phyloP scores from a whole-genome alignment of 345 rosid genomes.

The Hibiscus tridactylites region DNA sequence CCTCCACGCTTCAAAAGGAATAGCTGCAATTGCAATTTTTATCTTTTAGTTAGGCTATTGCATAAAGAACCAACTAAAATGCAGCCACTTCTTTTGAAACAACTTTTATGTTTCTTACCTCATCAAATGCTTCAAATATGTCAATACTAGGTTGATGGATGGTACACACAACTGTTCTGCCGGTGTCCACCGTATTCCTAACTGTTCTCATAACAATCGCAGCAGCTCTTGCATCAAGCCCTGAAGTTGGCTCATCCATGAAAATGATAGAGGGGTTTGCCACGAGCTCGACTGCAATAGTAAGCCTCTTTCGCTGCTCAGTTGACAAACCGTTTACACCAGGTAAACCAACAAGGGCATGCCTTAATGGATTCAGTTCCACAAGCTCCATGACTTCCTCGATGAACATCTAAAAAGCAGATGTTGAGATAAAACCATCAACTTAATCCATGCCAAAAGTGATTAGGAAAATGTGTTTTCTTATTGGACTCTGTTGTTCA shows the following conservation, averaged over 20 bases:
- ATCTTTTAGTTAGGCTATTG: background rate
- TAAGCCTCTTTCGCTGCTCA: conserved; percentile 79
- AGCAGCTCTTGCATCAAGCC: conserved; percentile 90
- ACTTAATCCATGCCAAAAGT: background rate
- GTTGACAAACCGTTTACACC: conserved; percentile 78
- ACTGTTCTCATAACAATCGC: conserved; percentile 91
- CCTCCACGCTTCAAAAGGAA: conserved; percentile 74
- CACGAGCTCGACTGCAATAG: conserved; percentile 89
- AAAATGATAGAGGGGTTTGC: conserved; percentile 88
- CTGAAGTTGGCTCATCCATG: conserved; percentile 97
- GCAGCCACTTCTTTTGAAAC: background rate
- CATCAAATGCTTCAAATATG: conserved; percentile 85
- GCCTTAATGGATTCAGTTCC: conserved; percentile 49
- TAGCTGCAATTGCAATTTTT: conserved; percentile 30
- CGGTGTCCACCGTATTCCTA: conserved; percentile 86
- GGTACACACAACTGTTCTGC: conserved; percentile 90
- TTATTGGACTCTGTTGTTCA: background rate
- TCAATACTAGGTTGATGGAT: conserved; percentile 95
- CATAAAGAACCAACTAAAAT: background rate
- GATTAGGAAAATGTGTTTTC: background rate
- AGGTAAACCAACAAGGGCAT: conserved; percentile 71
- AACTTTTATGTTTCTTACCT: conserved; percentile 28
- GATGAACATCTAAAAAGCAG: conserved; percentile 55
- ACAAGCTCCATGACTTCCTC: conserved; percentile 91
- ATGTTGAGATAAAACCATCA: conserved; percentile 5